Evolutionary conservation across 495 filamentous ascomycete genomes (phyloP).

Genomic region (Cercophora sp.): DNA sequence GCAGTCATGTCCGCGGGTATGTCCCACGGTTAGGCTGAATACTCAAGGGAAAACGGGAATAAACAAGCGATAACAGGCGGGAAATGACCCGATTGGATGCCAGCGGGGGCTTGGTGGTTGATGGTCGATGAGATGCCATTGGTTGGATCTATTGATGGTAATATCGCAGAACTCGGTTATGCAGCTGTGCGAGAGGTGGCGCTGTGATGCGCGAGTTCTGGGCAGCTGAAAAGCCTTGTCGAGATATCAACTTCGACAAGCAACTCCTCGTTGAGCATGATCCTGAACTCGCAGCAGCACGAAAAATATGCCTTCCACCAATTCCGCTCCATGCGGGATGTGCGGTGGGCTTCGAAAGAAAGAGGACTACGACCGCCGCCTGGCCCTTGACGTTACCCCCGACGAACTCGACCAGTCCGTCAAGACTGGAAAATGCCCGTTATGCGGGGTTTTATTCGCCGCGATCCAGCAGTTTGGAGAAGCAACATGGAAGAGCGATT

Average conservation of each 20-base stretch:
- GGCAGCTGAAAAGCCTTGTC: not conserved
- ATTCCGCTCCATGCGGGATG: not conserved
- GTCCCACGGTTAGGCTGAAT: not conserved
- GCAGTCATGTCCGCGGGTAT: not conserved
- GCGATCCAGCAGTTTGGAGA: not conserved
- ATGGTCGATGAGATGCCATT: not conserved
- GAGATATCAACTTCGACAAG: not conserved
- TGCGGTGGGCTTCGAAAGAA: not conserved
- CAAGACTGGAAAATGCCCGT: not conserved
- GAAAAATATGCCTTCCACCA: not conserved
- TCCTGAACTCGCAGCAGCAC: not conserved
- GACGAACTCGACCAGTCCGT: not conserved
- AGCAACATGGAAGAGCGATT: not conserved
- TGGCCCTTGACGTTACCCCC: not conserved
- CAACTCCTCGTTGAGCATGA: not conserved
- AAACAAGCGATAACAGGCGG: not conserved
- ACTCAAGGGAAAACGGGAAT: constrained; percentile 3
- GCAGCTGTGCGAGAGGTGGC: not conserved
- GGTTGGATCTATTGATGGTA: not conserved
- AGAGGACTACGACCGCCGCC: not conserved
- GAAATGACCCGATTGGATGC: constrained; percentile 1
- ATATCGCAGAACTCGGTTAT: not conserved
- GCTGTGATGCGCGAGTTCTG: not conserved
- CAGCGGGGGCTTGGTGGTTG: not conserved
- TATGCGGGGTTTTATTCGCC: not conserved